Conservation (phyloP, 257 asterid species). For the Petunia axillaris region DNA sequence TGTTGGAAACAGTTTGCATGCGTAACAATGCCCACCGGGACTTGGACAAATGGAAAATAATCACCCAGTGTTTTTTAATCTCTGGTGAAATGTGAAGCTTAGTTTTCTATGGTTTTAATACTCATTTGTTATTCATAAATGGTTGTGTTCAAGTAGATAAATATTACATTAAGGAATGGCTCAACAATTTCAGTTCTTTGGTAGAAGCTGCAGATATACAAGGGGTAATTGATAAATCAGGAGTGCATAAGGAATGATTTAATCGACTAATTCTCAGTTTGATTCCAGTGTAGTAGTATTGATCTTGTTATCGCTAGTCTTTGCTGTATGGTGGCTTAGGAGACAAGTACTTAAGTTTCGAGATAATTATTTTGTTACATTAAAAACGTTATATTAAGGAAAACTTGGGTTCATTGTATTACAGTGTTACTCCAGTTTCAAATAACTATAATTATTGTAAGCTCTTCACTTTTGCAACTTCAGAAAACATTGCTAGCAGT, state of each 20-base stretch:
- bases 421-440: neutral
- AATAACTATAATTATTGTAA: neutral
- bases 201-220: neutral
- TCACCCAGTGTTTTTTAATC: too few relatives aligned
- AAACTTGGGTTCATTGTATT: too few relatives aligned
- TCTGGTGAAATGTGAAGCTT: too few relatives aligned
- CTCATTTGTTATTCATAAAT: neutral
- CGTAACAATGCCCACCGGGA: too few relatives aligned
- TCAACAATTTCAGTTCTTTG: neutral
- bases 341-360: neutral
- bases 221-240: constrained; percentile 11
- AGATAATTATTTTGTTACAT: constrained; percentile 13
- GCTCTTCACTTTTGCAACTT: too few relatives aligned
- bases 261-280: constrained; percentile 26
- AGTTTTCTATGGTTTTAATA: neutral
- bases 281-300: constrained; percentile 15
- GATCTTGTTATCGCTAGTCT: constrained; percentile 10
- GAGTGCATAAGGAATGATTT: neutral
- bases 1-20: too few relatives aligned
- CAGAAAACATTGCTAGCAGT: too few relatives aligned
- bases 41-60: too few relatives aligned
- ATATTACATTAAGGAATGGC: neutral
- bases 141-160: too few relatives aligned
- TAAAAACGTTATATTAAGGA: too few relatives aligned
- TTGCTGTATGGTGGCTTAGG: constrained; percentile 11